A percentile compares a stretch with the other conserved stretches of the same genome.
phyloP scores from a whole-genome alignment of 169 alveolate species.

The Cryptosporidium bovis region DNA sequence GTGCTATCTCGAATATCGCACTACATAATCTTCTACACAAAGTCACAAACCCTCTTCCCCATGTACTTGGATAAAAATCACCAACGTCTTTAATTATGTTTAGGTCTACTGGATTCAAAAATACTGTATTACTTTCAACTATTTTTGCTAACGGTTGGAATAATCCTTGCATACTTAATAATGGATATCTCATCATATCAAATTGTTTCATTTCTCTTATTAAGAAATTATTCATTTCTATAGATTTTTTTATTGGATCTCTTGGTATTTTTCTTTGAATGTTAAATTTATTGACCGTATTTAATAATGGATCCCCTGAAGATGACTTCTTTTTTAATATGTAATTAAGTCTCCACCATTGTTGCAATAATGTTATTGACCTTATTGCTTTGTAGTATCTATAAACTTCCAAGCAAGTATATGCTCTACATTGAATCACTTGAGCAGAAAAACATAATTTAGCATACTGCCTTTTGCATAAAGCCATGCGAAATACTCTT shows the following conservation, averaged over 20 bases:
- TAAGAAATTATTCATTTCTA: conserved; percentile 46
- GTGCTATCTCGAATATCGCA: conserved; percentile 70
- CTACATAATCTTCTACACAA: conserved; percentile 67
- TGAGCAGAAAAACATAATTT: conserved; percentile 44
- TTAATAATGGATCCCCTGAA: conserved; percentile 40
- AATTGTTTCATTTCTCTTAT: conserved; percentile 56
- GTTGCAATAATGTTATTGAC: conserved; percentile 59
- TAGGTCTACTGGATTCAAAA: conserved; percentile 64
- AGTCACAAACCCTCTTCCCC: conserved; percentile 75
- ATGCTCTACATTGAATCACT: conserved; percentile 73
- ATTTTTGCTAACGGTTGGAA: conserved; percentile 74
- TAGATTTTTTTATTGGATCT: conserved; percentile 35
- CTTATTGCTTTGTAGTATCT: conserved; percentile 57
- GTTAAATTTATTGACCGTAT: conserved; percentile 25
- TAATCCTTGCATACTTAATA: conserved; percentile 73
- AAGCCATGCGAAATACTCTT: conserved; percentile 72
- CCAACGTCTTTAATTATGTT: conserved; percentile 46
- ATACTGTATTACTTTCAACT: conserved; percentile 72
- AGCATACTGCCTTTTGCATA: conserved; percentile 51
- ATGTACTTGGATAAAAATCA: conserved; percentile 72
- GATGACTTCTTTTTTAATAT: conserved; percentile 1
- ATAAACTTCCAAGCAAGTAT: conserved; percentile 64
- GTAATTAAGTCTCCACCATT: conserved; percentile 63
- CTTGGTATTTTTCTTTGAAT: conserved; percentile 33
- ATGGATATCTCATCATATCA: conserved; percentile 72